Conservation (phyloP, 148 eudicot species). For the Camellia lanceoleosa region DNA sequence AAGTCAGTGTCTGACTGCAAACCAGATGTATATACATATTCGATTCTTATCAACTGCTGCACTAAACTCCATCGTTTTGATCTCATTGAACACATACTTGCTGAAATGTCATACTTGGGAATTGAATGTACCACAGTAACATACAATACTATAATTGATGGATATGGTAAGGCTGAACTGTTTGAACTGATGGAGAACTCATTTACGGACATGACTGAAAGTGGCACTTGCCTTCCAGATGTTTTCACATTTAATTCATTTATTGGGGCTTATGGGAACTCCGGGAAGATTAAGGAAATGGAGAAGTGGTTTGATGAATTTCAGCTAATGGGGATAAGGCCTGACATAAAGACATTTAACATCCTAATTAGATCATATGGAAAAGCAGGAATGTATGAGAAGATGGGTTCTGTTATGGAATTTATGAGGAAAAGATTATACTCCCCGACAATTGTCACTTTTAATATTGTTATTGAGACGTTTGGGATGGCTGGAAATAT, state of each 20-base stretch:
- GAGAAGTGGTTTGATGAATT: conserved; percentile 87
- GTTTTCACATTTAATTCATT: conserved; percentile 80
- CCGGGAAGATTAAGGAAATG: conserved; percentile 64
- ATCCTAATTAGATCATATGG: conserved; percentile 84
- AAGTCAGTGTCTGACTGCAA: conserved; percentile 61
- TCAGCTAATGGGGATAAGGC: conserved; percentile 73
- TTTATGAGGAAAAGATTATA: conserved; percentile 71
- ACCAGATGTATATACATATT: conserved; percentile 81
- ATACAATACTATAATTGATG: conserved; percentile 81
- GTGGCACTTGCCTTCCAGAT: conserved; percentile 65
- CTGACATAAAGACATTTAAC: conserved; percentile 75
- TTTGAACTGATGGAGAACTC: conserved; percentile 68
- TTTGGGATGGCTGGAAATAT: conserved; percentile 61
- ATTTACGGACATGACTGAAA: conserved; percentile 65
- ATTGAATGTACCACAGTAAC: conserved; percentile 57
- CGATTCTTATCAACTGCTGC: conserved; percentile 67
- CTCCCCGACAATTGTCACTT: conserved; percentile 72
- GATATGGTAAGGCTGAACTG: conserved; percentile 76
- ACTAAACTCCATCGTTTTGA: conserved; percentile 52
- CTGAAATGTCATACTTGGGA: conserved; percentile 70
- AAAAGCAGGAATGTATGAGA: conserved; percentile 57
- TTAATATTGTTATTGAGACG: conserved; percentile 59
- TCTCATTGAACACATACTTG: conserved; percentile 44
- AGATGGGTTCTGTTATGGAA: conserved; percentile 62
- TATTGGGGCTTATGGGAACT: conserved; percentile 68